phyloP scores from a whole-genome alignment of 306 rosid genomes.

The Dryas alaskensis region DNA sequence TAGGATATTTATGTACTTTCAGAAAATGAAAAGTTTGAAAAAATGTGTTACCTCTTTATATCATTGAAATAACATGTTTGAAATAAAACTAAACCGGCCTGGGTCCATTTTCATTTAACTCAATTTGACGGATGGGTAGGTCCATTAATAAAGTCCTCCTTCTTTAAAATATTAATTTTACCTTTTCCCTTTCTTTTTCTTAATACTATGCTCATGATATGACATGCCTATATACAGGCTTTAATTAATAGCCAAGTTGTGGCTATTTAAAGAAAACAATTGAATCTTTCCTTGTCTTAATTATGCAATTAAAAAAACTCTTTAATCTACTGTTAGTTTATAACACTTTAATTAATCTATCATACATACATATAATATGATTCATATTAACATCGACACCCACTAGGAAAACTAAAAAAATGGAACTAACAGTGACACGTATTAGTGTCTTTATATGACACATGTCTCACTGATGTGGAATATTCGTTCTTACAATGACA shows the following conservation, averaged over 20 bases:
- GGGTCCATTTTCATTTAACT: neutral
- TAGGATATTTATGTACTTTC: too few relatives aligned
- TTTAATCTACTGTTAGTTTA: conserved; percentile 1
- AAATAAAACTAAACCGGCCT: neutral
- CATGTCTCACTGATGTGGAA: neutral
- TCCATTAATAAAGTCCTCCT: neutral
- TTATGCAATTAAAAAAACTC: conserved; percentile 5
- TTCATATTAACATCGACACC: conserved; percentile 8
- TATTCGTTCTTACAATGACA: neutral
- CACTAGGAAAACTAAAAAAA: neutral
- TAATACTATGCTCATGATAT: neutral
- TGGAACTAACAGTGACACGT: neutral
- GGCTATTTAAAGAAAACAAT: conserved; percentile 23
- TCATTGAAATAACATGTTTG: neutral
- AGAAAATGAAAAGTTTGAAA: too few relatives aligned
- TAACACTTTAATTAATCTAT: neutral
- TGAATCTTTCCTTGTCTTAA: conserved; percentile 32
- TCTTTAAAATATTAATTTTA: neutral
- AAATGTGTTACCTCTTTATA: too few relatives aligned
- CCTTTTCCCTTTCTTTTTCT: neutral
- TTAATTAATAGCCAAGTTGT: conserved; percentile 31
- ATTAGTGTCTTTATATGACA: neutral
- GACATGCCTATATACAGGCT: neutral
- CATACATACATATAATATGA: neutral
- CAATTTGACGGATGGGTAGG: neutral